Evolutionary conservation across 352 stramenopile genomes (phyloP).

Genomic region (Phytophthora pinifolia): DNA sequence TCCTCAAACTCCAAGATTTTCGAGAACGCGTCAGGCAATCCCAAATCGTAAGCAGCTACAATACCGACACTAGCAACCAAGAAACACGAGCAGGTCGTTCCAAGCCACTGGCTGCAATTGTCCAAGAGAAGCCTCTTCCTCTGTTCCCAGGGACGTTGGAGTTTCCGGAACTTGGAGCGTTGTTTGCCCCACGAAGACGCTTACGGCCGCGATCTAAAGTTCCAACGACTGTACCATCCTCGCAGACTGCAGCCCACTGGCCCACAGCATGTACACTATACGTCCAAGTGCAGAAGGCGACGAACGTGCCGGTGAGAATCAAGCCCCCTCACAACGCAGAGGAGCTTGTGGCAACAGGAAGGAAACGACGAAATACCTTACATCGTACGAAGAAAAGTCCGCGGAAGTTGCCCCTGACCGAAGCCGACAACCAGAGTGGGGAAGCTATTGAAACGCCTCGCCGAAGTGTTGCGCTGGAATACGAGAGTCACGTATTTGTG

Average conservation of each 20-base stretch:
- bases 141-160: slow-evolving; percentile 71
- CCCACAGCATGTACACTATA: slow-evolving; percentile 73
- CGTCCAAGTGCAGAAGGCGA: slow-evolving; percentile 79
- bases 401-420: slow-evolving; percentile 3
- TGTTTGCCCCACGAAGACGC: slow-evolving; percentile 58
- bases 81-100: slow-evolving; percentile 23
- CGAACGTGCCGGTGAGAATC: slow-evolving; percentile 71
- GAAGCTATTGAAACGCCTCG: slow-evolving; percentile 16
- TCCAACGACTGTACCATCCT: slow-evolving; percentile 10
- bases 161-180: slow-evolving; percentile 43
- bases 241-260: slow-evolving; percentile 38
- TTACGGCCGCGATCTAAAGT: slow-evolving; percentile 48
- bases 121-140: slow-evolving; percentile 86
- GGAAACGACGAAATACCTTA: slow-evolving; percentile 18
- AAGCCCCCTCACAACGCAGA: slow-evolving; percentile 17
- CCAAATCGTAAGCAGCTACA: slow-evolving; percentile 30
- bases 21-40: slow-evolving; percentile 47
- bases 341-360: slow-evolving; percentile 11
- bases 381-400: slow-evolving; percentile 27
- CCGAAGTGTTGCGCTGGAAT: slow-evolving; percentile 11
- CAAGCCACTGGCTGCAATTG: slow-evolving; percentile 56
- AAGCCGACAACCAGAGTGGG: slow-evolving; percentile 12
- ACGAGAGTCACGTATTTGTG: slow-evolving; percentile 71
- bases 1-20: slow-evolving; percentile 68
- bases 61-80: slow-evolving; percentile 18